Percentiles rank a stretch among this genome's conserved stretches.
These are phyloP conservation scores for Xylaria cubensis DNA, from an alignment of 495 filamentous ascomycete genomes.

Conservation along the genomic window DNA sequence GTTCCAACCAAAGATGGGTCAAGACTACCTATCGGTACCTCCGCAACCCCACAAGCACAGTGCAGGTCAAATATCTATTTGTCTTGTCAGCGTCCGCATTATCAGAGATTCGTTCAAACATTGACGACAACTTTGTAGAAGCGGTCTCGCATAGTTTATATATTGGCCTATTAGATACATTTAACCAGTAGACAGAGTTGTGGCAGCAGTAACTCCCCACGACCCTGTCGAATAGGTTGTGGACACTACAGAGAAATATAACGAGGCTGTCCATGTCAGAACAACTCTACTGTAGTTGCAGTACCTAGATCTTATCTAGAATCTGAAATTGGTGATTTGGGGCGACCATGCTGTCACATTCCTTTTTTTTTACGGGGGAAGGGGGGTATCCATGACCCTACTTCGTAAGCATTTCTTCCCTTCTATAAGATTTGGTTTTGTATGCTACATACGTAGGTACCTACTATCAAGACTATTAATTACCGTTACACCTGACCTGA, in stretches of 20 bases:
- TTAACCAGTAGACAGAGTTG: background rate
- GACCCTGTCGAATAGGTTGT: background rate
- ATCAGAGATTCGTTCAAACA: background rate
- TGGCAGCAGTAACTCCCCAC: background rate
- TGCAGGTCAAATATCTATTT: background rate
- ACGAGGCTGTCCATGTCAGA: background rate
- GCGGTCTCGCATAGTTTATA: background rate
- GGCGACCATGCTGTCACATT: background rate
- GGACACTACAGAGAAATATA: background rate
- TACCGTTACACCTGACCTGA: background rate
- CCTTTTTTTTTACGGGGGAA: background rate
- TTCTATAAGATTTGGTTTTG: too few species aligned
- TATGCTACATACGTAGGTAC: too few species aligned
- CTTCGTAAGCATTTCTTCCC: too few species aligned
- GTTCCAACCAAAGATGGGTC: constrained; percentile 1
- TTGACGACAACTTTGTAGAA: background rate
- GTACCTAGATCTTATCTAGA: background rate
- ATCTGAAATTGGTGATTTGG: background rate
- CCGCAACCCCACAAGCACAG: background rate
- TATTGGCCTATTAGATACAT: background rate
- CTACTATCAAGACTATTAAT: too few species aligned
- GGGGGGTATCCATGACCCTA: too few species aligned
- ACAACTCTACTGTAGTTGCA: background rate
- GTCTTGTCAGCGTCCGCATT: background rate
- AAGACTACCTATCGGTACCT: constrained; percentile 14